Conservation (phyloP, 371 early-diverging fungal genomes). For the Mucor mucedo region DNA sequence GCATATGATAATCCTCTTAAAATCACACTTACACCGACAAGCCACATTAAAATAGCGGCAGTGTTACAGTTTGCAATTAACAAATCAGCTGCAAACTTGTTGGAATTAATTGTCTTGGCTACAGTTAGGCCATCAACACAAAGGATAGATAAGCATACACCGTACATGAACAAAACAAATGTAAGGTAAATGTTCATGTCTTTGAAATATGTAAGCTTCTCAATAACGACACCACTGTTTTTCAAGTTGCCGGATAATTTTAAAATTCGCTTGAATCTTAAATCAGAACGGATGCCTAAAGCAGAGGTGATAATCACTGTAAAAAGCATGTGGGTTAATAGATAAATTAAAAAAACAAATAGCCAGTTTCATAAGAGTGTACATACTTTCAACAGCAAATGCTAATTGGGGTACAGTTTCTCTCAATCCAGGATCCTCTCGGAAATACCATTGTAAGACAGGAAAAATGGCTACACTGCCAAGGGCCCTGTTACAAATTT, state of each 20-base stretch:
- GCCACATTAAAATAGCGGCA: conserved; percentile 35
- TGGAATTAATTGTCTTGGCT: conserved; percentile 29
- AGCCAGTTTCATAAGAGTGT: neutral
- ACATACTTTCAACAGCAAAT: conserved; percentile 47
- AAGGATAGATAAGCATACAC: conserved; percentile 36
- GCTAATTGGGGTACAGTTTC: conserved; percentile 53
- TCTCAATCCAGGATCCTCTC: conserved; percentile 29
- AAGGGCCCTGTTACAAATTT: conserved; percentile 35
- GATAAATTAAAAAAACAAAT: conserved; percentile 7
- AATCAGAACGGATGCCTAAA: conserved; percentile 48
- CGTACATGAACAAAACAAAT: conserved; percentile 32
- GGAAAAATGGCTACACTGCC: conserved; percentile 51
- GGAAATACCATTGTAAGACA: conserved; percentile 47
- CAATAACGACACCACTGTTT: conserved; percentile 22
- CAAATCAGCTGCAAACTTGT: conserved; percentile 45
- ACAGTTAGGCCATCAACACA: conserved; percentile 49
- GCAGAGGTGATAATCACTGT: conserved; percentile 15
- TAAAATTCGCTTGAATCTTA: conserved; percentile 41
- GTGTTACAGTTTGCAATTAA: conserved; percentile 45
- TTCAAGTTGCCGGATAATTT: conserved; percentile 27
- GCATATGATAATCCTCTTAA: neutral
- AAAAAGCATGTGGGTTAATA: conserved; percentile 26
- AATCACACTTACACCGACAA: conserved; percentile 39
- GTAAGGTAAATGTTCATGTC: conserved; percentile 57
- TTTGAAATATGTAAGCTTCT: conserved; percentile 53